These are phyloP conservation scores for Lactarius hengduanensis DNA, from an alignment of 768 basidiomycete genomes.

Conservation along the genomic window DNA sequence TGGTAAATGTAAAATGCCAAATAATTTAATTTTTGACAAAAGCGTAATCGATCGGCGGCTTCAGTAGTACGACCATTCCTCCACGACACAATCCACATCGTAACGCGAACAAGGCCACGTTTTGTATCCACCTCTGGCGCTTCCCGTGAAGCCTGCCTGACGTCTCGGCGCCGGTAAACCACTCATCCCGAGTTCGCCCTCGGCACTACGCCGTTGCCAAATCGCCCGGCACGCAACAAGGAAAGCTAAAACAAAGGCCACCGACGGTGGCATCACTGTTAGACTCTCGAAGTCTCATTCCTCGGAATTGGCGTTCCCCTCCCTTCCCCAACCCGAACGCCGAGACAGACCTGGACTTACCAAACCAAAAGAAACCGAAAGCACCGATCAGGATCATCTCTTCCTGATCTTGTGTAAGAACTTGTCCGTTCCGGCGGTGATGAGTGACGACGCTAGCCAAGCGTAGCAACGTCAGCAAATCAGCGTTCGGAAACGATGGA, in stretches of 20 bases:
- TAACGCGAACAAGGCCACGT: constrained; percentile 51
- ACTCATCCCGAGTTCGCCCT: constrained; percentile 25
- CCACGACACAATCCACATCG: constrained; percentile 66
- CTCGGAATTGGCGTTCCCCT: neutral
- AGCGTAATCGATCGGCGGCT: neutral
- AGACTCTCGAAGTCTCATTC: neutral
- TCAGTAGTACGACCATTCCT: constrained; percentile 60
- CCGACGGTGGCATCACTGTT: neutral
- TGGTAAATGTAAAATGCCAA: neutral
- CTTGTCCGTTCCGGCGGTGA: constrained; percentile 56
- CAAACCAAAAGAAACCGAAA: constrained; percentile 74
- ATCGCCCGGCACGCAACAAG: constrained; percentile 45
- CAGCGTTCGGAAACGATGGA: neutral
- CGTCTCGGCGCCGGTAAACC: constrained; percentile 27
- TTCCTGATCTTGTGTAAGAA: constrained; percentile 69
- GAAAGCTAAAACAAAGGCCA: constrained; percentile 36
- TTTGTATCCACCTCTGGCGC: constrained; percentile 18
- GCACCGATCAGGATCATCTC: constrained; percentile 70
- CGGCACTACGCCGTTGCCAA: constrained; percentile 22
- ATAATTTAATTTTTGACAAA: neutral
- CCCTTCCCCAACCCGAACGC: neutral
- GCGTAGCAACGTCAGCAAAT: neutral
- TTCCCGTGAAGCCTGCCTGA: constrained; percentile 25
- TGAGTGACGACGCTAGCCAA: constrained; percentile 61
- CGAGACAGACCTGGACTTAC: constrained; percentile 41